Percentiles rank a stretch among this genome's conserved stretches.
Conservation (phyloP, 352 stramenopile species). For the Elongisporangium prolatum region DNA sequence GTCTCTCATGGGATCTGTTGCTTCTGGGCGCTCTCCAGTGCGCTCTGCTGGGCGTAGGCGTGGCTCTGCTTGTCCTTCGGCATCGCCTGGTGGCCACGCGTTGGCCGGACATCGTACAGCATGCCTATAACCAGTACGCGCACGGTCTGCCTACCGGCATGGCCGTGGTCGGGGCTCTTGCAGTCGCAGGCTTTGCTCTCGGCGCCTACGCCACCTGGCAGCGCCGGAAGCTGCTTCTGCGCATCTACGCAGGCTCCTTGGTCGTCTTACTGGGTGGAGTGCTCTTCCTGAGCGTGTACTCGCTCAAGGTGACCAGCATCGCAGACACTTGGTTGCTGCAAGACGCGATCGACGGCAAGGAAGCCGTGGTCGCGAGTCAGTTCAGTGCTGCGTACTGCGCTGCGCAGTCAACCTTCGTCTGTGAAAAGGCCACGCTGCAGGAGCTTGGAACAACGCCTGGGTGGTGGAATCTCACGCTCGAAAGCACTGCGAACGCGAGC, state of each 20-base stretch:
- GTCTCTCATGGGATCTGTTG: not conserved
- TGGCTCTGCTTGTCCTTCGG: conserved; percentile 2
- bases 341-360: not conserved
- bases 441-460: conserved; percentile 2
- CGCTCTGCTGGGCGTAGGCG: conserved; percentile 2
- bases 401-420: conserved; percentile 8
- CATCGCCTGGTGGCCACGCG: conserved; percentile 4
- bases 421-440: conserved; percentile 8
- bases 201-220: conserved; percentile 5
- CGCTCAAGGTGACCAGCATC: conserved; percentile 8
- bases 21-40: not conserved
- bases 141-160: conserved; percentile 7
- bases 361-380: conserved; percentile 5
- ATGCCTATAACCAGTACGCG: conserved; percentile 7
- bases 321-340: not conserved
- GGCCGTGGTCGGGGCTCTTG: conserved; percentile 1
- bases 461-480: not conserved
- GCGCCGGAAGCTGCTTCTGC: conserved; percentile 7
- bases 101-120: conserved; percentile 8
- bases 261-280: conserved; percentile 4
- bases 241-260: conserved; percentile 8
- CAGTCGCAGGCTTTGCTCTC: conserved; percentile 5
- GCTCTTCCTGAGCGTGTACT: conserved; percentile 7
- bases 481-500: not conserved
- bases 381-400: conserved; percentile 12